Percentiles rank a stretch among this genome's conserved stretches.
These are phyloP conservation scores for Paxillus rubicundulus DNA, from an alignment of 768 basidiomycete genomes.

Conservation along the genomic window DNA sequence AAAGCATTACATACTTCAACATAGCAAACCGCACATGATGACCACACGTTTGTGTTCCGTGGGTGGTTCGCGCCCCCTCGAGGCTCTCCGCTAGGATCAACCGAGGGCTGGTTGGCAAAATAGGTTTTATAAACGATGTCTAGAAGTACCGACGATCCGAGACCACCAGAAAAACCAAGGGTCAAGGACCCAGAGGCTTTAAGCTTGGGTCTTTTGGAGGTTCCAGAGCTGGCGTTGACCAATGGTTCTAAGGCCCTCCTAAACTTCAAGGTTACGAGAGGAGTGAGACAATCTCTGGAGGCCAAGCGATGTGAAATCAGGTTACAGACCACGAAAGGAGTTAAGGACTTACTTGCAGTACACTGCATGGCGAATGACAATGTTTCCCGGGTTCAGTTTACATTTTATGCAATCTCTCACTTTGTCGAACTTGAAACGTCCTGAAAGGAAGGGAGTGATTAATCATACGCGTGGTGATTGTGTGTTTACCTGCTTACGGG, in stretches of 20 bases:
- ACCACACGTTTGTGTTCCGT: conserved; percentile 59
- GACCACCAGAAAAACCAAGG: conserved; percentile 75
- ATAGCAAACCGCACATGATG: conserved; percentile 60
- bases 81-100: conserved; percentile 29
- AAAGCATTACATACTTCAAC: conserved; percentile 66
- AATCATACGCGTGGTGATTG: neutral
- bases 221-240: conserved; percentile 55
- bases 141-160: conserved; percentile 70
- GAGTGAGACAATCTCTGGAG: conserved; percentile 62
- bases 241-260: conserved; percentile 61
- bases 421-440: conserved; percentile 64
- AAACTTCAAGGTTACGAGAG: conserved; percentile 62
- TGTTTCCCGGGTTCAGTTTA: conserved; percentile 59
- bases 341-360: conserved; percentile 70
- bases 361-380: conserved; percentile 75
- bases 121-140: conserved; percentile 65
- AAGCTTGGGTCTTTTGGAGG: conserved; percentile 54
- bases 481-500: conserved; percentile 43
- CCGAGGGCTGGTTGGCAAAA: conserved; percentile 34
- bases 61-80: conserved; percentile 68
- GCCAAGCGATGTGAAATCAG: neutral
- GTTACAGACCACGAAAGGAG: conserved; percentile 8
- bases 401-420: conserved; percentile 72
- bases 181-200: conserved; percentile 68
- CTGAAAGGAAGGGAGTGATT: conserved; percentile 33